A percentile compares a stretch with the other conserved stretches of the same genome.
These are phyloP conservation scores for Aureobasidium subglaciale DNA, from an alignment of 2,329 filamentous ascomycete species.

Conservation along the genomic window DNA sequence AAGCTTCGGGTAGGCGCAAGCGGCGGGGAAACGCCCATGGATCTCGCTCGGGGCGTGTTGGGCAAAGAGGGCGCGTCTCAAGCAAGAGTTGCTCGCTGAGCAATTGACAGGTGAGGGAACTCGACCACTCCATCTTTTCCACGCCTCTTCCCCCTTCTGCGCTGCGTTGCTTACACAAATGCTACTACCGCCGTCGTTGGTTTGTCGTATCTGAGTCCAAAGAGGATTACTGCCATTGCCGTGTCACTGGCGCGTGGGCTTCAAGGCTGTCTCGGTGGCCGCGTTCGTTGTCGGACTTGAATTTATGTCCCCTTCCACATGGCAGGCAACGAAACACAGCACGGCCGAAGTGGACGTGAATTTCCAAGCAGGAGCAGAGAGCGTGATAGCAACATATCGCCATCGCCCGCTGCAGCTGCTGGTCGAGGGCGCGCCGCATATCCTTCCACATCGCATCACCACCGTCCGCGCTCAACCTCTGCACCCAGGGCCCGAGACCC, in stretches of 20 bases:
- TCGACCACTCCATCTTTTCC: constrained; percentile 3
- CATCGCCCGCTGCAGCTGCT: constrained; percentile 7
- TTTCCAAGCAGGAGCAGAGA: constrained; percentile 14
- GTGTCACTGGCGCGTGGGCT: constrained; percentile 13
- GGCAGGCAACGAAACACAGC: constrained; percentile 15
- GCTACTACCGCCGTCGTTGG: neutral
- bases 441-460: constrained; percentile 10
- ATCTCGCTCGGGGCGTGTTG: neutral
- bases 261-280: constrained; percentile 12
- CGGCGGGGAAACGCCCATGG: constrained; percentile 12
- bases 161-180: constrained; percentile 3
- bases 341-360: constrained; percentile 14
- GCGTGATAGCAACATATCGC: constrained; percentile 9
- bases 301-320: constrained; percentile 12
- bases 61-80: constrained; percentile 10
- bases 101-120: constrained; percentile 14
- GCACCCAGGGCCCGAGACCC: neutral
- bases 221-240: neutral
- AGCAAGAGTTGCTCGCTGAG: constrained; percentile 6
- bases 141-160: neutral
- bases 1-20: constrained; percentile 10
- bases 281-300: constrained; percentile 11
- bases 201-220: constrained; percentile 11
- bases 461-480: constrained; percentile 14
- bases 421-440: constrained; percentile 6